Evolutionary conservation across 1,284 basidiomycete genomes (phyloP), one percentile per base, ranked within the genome.

Genomic region (Puccinia triticina): DNA sequence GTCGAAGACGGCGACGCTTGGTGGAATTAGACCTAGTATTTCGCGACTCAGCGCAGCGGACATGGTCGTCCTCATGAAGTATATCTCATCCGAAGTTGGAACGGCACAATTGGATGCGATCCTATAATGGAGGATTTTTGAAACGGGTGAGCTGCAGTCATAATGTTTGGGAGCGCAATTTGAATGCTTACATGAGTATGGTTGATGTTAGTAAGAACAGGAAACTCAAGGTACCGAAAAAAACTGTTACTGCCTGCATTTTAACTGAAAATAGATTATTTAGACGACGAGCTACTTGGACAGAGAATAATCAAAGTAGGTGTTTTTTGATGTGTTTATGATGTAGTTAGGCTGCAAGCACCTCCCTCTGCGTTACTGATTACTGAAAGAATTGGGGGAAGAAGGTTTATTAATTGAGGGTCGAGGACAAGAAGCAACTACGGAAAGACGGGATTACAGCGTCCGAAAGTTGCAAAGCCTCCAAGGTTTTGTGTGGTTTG

Each of bases 51-150:
- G 61, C 43, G 59, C 64, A 37, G 43, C 76, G 1, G 76, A 77
- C 43, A 77, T n/a, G 43, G 76, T 77, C 16, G 76, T 77, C 29
- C 64, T 77, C 59, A 77, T 21, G 26, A 77, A 77, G 37, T 77
- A 77, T 18, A 77, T 67, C 29, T 77, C 59, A 48, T 64, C 29
- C 3, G 76, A 77, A 0, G 46, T 77, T 50, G 76, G 76, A n/a
- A 67, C 59, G 29, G 26, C 50, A 29, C 76, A 77, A 67, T 77
- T 67, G 4, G 76, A 77, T 32, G 76, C 76, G 46, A 77, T 77
- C 76, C 76, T 77, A 53, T 32, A 74, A 26, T 40, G 37, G 32
- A 75, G 14, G 26, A 75, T 16, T n/a, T 11, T 66, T 66, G 14
- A 23, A 43, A 32, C 69, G 32, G 46, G 72, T 29, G 23, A 48